Evolutionary conservation across 1,139 yeast genomes (phyloP), one percentile per base, ranked within the genome.

Genomic region (Eremothecium cymbalariae): DNA sequence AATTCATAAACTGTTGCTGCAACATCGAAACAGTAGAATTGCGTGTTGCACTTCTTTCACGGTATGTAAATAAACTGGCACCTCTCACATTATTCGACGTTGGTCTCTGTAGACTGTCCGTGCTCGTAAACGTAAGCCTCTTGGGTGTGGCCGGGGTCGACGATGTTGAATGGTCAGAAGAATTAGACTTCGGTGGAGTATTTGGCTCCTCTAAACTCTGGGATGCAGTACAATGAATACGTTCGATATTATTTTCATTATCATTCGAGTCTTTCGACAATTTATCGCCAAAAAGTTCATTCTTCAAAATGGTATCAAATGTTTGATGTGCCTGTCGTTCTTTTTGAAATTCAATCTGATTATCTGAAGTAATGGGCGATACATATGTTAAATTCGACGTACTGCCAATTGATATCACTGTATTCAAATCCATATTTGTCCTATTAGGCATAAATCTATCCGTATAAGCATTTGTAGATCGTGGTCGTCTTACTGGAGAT

Each of bases 261-360:
- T 45, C 49, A 13, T 41, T 41, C 2, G 49, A 32, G 37, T 51
- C 55, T 17, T 43, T 46, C 25, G 45, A 38, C 19, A 81, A 76
- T 40, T 81, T 74, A 50, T 81, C 93, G 6, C 97, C 97, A 65
- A 90, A 90, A 27, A 90, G 63, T 56, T 90, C 99, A 19, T 94
- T 85, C 49, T 84, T 82, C 26, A 90, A 62, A 4, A 93, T 81
- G 0, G 93, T 76, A 32, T 88, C 78, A 57, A 88, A 93, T 0
- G 95, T 84, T 45, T 81, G 64, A 53, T 84, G 84, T 3, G 96
- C 95, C 49, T 83, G 94, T 45, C 78, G 81, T 50, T 77, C 84
- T 50, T 75, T 70, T 41, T 80, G 68, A 18, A 68, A 62, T 43
- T 81, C 90, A 20, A 80, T 63, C 48, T 80, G 94, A 44, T 72